A percentile compares a stretch with the other conserved stretches of the same genome.
These are phyloP conservation scores for Bonnemaisonia californica DNA, from an alignment of 31 red algal species.

Conservation along the genomic window DNA sequence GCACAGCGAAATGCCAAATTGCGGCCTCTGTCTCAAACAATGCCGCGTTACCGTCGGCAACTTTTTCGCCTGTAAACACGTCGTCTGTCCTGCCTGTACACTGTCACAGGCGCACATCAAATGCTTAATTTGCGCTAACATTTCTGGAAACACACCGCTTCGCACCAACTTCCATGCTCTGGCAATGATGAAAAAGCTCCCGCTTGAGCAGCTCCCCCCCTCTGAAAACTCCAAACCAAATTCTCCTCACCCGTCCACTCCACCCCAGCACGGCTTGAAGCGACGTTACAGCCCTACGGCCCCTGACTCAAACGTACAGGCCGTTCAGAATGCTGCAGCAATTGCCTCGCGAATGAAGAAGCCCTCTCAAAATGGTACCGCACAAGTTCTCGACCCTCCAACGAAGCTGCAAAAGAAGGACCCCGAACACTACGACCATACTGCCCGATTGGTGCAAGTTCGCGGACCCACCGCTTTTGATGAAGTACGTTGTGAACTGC, in stretches of 20 bases:
- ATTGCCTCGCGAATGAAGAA: too few species aligned
- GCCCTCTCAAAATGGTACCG: not conserved
- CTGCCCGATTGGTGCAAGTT: not conserved
- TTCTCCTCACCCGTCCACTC: too few species aligned
- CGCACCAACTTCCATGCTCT: slow-evolving; percentile 15
- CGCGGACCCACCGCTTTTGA: slow-evolving; percentile 52
- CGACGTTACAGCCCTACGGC: too few species aligned
- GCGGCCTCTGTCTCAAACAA: slow-evolving; percentile 40
- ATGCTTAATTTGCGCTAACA: slow-evolving; percentile 36
- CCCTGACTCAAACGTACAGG: too few species aligned
- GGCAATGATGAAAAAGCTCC: too few species aligned
- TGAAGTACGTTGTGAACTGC: slow-evolving; percentile 52
- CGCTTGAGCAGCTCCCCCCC: not conserved
- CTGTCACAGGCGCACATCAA: slow-evolving; percentile 35
- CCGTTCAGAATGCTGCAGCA: too few species aligned
- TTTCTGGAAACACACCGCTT: slow-evolving; percentile 16
- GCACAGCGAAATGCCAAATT: slow-evolving; percentile 37
- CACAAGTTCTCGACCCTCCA: not conserved
- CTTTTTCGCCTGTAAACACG: slow-evolving; percentile 26
- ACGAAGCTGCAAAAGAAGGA: not conserved
- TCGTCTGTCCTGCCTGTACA: slow-evolving; percentile 33
- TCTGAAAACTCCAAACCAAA: not conserved
- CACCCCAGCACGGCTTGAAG: too few species aligned
- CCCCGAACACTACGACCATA: not conserved
- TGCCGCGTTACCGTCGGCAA: slow-evolving; percentile 35